Conservation (phyloP, 352 stramenopile genomes). For the Globisporangium cederbergense region DNA sequence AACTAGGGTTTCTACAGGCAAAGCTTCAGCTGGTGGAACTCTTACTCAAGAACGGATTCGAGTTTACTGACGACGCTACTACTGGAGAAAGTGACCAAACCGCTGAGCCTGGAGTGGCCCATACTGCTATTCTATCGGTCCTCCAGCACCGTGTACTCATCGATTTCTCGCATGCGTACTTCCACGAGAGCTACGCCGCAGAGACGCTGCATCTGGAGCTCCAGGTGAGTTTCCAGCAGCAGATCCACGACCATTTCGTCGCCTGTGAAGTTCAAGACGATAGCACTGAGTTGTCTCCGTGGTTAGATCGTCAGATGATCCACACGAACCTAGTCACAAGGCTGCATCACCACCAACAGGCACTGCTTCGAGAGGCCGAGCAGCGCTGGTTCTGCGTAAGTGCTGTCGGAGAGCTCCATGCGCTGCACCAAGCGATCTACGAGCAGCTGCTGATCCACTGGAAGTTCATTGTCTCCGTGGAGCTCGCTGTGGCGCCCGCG, state of each 20-base stretch:
- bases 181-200: constrained; percentile 50
- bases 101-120: background rate
- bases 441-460: constrained; percentile 45
- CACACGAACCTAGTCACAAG: constrained; percentile 10
- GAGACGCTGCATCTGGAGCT: constrained; percentile 51
- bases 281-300: background rate
- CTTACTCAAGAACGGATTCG: constrained; percentile 27
- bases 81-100: background rate
- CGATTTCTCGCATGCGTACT: constrained; percentile 53
- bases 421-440: constrained; percentile 34
- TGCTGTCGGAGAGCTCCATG: constrained; percentile 30
- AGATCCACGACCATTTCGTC: constrained; percentile 28
- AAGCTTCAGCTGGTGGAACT: constrained; percentile 35
- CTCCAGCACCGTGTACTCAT: constrained; percentile 34
- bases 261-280: constrained; percentile 5
- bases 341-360: constrained; percentile 18
- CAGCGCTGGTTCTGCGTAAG: constrained; percentile 31
- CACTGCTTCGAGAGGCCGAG: constrained; percentile 28
- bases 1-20: constrained; percentile 36
- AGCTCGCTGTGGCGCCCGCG: constrained; percentile 23
- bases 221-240: constrained; percentile 30
- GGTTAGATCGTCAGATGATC: constrained; percentile 27
- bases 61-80: constrained; percentile 4
- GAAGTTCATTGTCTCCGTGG: constrained; percentile 38
- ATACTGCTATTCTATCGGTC: constrained; percentile 16